Evolutionary conservation across 495 filamentous ascomycete species (phyloP).

Genomic region (Aspergillus mulundensis): DNA sequence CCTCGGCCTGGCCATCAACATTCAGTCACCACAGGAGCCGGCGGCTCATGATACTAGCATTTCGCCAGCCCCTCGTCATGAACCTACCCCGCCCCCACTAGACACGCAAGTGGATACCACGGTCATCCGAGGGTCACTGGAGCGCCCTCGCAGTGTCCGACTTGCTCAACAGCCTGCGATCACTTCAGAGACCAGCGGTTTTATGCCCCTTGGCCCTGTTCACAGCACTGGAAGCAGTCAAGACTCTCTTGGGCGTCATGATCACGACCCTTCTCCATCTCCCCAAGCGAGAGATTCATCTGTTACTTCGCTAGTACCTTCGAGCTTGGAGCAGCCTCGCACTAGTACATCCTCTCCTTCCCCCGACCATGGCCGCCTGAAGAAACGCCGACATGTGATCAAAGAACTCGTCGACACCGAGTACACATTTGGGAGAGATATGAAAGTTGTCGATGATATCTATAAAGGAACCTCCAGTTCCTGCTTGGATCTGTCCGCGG

Average conservation of each 20-base stretch:
- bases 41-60: constrained; percentile 28
- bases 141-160: constrained; percentile 32
- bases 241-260: constrained; percentile 35
- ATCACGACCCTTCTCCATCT: constrained; percentile 34
- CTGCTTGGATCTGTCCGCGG: constrained; percentile 69
- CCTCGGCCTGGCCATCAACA: constrained; percentile 38
- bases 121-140: background rate
- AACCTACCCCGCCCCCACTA: constrained; percentile 29
- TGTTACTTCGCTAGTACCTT: constrained; percentile 37
- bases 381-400: constrained; percentile 71
- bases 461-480: constrained; percentile 92
- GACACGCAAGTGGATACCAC: constrained; percentile 5
- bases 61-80: constrained; percentile 34
- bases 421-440: constrained; percentile 77
- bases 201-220: constrained; percentile 57
- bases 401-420: constrained; percentile 93
- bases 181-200: constrained; percentile 26
- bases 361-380: constrained; percentile 55
- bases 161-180: constrained; percentile 35
- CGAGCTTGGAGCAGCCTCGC: constrained; percentile 24
- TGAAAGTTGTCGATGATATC: constrained; percentile 94
- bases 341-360: constrained; percentile 38
- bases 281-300: constrained; percentile 36
- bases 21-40: constrained; percentile 24
- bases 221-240: constrained; percentile 49